Conservation (phyloP, 2,329 filamentous ascomycete species). For the Ascochyta rabiei region DNA sequence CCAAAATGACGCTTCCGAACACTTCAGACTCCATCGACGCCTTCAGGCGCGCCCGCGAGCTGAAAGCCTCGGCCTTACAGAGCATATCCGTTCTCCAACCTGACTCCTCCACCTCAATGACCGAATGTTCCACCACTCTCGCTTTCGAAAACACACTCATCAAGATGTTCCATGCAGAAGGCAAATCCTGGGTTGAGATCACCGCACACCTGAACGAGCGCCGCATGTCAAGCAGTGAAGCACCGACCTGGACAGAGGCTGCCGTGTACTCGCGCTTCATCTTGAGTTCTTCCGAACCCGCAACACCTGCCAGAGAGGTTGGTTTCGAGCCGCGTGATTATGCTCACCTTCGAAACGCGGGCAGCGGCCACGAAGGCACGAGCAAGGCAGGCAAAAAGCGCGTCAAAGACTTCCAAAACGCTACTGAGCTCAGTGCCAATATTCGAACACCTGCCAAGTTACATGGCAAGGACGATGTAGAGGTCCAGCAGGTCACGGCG, state of each 20-base stretch:
- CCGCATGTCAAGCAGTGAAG: constrained; percentile 23
- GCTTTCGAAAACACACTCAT: constrained; percentile 45
- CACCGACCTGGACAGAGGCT: constrained; percentile 31
- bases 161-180: constrained; percentile 36
- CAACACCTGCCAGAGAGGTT: constrained; percentile 25
- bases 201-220: constrained; percentile 32
- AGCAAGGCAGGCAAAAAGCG: constrained; percentile 31
- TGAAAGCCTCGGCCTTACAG: constrained; percentile 23
- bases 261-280: constrained; percentile 48
- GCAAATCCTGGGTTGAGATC: constrained; percentile 38
- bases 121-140: constrained; percentile 14
- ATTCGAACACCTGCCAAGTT: constrained; percentile 18
- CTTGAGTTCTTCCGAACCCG: constrained; percentile 35
- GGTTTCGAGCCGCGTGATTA: constrained; percentile 44
- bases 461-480: background rate
- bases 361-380: constrained; percentile 3
- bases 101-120: background rate
- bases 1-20: constrained; percentile 9
- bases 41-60: constrained; percentile 25
- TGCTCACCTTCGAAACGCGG: constrained; percentile 37
- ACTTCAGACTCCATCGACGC: background rate
- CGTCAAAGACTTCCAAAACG: constrained; percentile 27
- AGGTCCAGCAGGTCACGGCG: background rate
- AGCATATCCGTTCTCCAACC: constrained; percentile 21
- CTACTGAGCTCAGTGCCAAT: constrained; percentile 32